A percentile compares a stretch with the other conserved stretches of the same genome.
phyloP scores from a whole-genome alignment of 208 protist species.

The Acanthamoeba castellanii region DNA sequence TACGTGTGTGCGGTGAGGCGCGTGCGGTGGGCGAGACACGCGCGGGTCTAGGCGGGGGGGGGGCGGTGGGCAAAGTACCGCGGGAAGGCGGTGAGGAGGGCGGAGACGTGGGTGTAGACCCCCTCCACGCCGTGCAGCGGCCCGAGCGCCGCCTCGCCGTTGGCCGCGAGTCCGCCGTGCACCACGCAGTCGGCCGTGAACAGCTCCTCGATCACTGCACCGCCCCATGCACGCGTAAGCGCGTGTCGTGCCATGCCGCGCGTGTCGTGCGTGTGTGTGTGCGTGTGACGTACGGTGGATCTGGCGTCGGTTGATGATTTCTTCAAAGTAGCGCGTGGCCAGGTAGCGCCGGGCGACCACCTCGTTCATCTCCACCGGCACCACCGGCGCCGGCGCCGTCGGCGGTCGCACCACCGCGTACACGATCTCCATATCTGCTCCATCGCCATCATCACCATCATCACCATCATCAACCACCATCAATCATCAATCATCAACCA shows the following conservation, averaged over 20 bases:
- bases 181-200: not conserved
- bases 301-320: not conserved
- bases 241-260: not conserved
- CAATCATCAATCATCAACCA: too few species aligned
- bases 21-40: too few species aligned
- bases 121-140: not conserved
- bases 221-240: not conserved
- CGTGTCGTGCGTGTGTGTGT: too few species aligned
- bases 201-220: slow-evolving; percentile 21
- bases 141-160: not conserved
- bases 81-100: not conserved
- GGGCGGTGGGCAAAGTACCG: not conserved
- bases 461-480: too few species aligned
- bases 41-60: too few species aligned
- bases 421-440: not conserved
- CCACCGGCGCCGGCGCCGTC: not conserved
- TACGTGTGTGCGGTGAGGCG: too few species aligned
- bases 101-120: not conserved
- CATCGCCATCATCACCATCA: too few species aligned
- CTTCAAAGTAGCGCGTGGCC: not conserved
- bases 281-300: not conserved
- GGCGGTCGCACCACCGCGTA: not conserved
- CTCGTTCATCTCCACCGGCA: not conserved
- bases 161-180: not conserved
- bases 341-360: not conserved